Evolutionary conservation across 2,329 filamentous ascomycete genomes (phyloP).

Genomic region (Aaosphaeria pasadenensis): DNA sequence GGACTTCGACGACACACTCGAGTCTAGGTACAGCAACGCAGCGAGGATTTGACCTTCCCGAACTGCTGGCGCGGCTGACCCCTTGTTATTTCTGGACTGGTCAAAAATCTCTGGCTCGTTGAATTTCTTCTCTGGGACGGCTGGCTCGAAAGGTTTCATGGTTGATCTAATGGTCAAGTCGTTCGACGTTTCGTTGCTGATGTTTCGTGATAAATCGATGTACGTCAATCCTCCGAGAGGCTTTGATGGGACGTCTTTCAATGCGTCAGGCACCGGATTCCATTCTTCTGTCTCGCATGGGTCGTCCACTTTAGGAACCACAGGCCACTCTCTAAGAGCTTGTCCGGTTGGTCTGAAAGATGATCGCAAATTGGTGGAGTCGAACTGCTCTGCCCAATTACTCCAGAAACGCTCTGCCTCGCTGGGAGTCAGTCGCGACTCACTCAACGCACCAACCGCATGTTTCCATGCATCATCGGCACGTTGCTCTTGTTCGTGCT

Average conservation of each 20-base stretch:
- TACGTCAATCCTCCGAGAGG: constrained; percentile 16
- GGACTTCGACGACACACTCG: constrained; percentile 9
- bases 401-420: constrained; percentile 33
- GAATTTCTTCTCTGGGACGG: not conserved
- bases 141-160: not conserved
- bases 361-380: constrained; percentile 1
- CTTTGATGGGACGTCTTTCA: constrained; percentile 7
- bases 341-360: not conserved
- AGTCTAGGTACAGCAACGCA: constrained; percentile 31
- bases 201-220: constrained; percentile 15
- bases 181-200: not conserved
- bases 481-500: constrained; percentile 11
- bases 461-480: constrained; percentile 24
- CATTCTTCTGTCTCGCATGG: constrained; percentile 17
- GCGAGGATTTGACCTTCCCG: constrained; percentile 33
- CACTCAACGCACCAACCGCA: constrained; percentile 22
- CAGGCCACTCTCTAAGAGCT: constrained; percentile 6
- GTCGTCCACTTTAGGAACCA: constrained; percentile 15
- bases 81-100: not conserved
- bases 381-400: not conserved
- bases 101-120: constrained; percentile 8
- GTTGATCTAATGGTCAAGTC: not conserved
- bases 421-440: constrained; percentile 17
- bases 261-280: constrained; percentile 16
- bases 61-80: constrained; percentile 8